Evolutionary conservation across 495 filamentous ascomycete genomes (phyloP).

Genomic region (Xylaria longipes): DNA sequence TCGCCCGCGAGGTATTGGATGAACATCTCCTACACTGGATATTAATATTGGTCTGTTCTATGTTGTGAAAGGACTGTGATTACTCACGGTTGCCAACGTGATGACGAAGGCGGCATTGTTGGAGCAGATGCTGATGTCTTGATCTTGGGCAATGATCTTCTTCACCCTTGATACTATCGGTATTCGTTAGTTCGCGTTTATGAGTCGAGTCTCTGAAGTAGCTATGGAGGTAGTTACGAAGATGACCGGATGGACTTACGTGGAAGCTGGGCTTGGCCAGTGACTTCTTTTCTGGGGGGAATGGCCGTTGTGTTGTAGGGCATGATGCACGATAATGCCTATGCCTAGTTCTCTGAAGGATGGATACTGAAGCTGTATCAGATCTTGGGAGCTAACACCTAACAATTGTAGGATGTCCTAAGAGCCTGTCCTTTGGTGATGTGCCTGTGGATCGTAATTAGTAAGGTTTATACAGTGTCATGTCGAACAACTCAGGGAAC

Average conservation of each 20-base stretch:
- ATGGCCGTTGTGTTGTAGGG: slow-evolving; percentile 89
- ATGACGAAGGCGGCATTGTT: slow-evolving; percentile 96
- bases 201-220: neutral
- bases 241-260: slow-evolving; percentile 60
- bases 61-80: slow-evolving; percentile 5
- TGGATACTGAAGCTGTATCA: neutral
- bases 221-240: neutral
- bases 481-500: neutral
- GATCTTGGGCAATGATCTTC: slow-evolving; percentile 88
- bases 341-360: neutral
- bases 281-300: slow-evolving; percentile 77
- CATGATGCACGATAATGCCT: slow-evolving; percentile 57
- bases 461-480: neutral
- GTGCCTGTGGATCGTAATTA: neutral
- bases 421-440: neutral
- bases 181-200: slow-evolving; percentile 4
- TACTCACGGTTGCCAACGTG: slow-evolving; percentile 79
- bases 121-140: slow-evolving; percentile 81
- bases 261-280: slow-evolving; percentile 83
- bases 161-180: slow-evolving; percentile 86
- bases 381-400: neutral
- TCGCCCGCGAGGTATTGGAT: slow-evolving; percentile 88
- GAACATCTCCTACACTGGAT: slow-evolving; percentile 83
- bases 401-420: neutral
- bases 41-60: slow-evolving; percentile 13